Percentiles rank a stretch among this genome's conserved stretches.
Conservation (phyloP, 192 early-diverging fungal species). For the Funneliformis mosseae region DNA sequence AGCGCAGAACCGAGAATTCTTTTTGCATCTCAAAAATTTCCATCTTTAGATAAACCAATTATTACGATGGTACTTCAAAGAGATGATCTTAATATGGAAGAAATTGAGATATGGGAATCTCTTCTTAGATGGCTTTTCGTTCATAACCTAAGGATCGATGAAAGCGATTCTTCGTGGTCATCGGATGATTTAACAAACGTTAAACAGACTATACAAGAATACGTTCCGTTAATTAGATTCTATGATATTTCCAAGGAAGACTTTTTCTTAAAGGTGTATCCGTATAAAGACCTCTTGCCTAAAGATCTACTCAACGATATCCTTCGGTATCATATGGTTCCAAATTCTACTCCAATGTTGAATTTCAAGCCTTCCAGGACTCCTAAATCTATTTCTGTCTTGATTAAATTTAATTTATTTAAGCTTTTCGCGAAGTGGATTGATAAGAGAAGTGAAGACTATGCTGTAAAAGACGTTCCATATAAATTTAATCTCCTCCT, state of each 20-base stretch:
- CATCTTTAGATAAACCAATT: background rate
- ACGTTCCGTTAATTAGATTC: constrained; percentile 1
- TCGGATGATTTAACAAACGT: background rate
- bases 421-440: background rate
- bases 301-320: background rate
- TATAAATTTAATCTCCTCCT: background rate
- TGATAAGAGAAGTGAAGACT: background rate
- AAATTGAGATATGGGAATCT: background rate
- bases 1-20: background rate
- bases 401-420: background rate
- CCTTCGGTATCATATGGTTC: background rate
- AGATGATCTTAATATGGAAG: background rate
- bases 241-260: constrained; percentile 1
- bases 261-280: constrained; percentile 4
- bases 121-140: background rate
- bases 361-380: background rate
- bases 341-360: background rate
- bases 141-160: background rate
- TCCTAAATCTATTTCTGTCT: background rate
- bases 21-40: background rate
- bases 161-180: background rate
- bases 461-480: background rate
- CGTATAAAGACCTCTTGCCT: constrained; percentile 5
- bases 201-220: background rate
- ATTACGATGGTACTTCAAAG: background rate